Evolutionary conservation across 2,329 filamentous ascomycete genomes (phyloP).

Genomic region (Gaeumannomyces tritici): DNA sequence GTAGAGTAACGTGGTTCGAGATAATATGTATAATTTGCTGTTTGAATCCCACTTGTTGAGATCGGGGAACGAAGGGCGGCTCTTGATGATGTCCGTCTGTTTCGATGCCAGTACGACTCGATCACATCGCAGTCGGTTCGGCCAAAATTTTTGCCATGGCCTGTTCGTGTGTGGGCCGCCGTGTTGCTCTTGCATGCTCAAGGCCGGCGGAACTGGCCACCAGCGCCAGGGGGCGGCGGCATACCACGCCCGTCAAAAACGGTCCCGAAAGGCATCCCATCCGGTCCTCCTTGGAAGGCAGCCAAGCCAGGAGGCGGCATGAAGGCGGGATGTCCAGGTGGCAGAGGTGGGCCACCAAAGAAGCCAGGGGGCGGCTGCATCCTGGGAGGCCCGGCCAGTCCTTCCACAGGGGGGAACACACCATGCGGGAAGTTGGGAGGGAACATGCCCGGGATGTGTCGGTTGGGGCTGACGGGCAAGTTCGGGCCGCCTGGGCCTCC

Average conservation of each 20-base stretch:
- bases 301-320: conserved; percentile 44
- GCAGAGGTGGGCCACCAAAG: conserved; percentile 32
- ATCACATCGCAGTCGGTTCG: background rate
- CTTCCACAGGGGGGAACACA: conserved; percentile 36
- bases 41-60: background rate
- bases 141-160: background rate
- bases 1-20: background rate
- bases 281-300: conserved; percentile 45
- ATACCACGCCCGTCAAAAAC: conserved; percentile 38
- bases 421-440: conserved; percentile 50
- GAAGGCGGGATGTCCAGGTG: conserved; percentile 29
- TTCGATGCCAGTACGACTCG: background rate
- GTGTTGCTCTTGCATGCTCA: background rate
- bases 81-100: background rate
- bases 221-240: conserved; percentile 12
- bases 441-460: conserved; percentile 36
- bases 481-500: conserved; percentile 46
- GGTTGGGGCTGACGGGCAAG: conserved; percentile 36
- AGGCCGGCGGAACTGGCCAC: conserved; percentile 8
- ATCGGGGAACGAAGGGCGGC: background rate
- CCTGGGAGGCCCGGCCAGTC: conserved; percentile 39
- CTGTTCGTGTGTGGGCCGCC: background rate
- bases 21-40: background rate
- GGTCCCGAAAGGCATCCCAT: conserved; percentile 31
- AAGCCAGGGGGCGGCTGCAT: conserved; percentile 51